Base-by-base conservation (phyloP, 2,329 filamentous ascomycete genomes). In the Talaromyces verruculosus region DNA sequence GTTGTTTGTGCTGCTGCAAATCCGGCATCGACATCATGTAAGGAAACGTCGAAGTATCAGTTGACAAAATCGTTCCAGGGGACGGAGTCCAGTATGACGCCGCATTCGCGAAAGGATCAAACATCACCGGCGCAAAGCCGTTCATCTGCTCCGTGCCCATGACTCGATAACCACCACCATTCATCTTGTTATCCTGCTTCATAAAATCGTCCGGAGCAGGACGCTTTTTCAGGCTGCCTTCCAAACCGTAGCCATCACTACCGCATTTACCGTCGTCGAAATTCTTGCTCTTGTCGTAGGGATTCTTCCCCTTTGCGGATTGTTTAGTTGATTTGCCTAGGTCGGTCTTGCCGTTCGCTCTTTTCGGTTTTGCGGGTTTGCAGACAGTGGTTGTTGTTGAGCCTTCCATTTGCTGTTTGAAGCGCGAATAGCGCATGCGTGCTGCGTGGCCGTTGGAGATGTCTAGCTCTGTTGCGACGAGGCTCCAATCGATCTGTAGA, bases 391-490 rank as follows among this genome's bases (percentile, higher is more conserved):
- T 68, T 13, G 66, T 68, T 4, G 66, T 68, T 3, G 72, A 73
- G 15, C 81, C 81, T 67, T 86, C 84, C 77, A 84, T 84, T 57
- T 85, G 82, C 64, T 81, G 78, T 66, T 79, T 81, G 74, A 85
- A 85, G 41, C 84, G 82, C 25, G 81, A 83, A 72, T 82, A 86
- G 33, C 84, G 81, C 84, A 86, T 86, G 45, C 84, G 82, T 15
- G 84, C 84, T 3, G 84, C 84, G 70, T 86, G 84, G 43, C 84
- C 84, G 63, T 86, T 86, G 41, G 82, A 83, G 63, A 86, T 84
- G 53, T 81, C 81, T 13, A 83, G 74, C 57, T 83, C 75, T 2
- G 73, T 73, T 15, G 84, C 84, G 17, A 86, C 82, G 45, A 77
- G 71, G 58, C 80, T 80, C 84, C 84, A 86, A 69, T 86, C 82